Evolutionary conservation across 805 yeast species (phyloP), one percentile per base, ranked within the genome.

Genomic region (Cyberlindnera bimundalis): DNA sequence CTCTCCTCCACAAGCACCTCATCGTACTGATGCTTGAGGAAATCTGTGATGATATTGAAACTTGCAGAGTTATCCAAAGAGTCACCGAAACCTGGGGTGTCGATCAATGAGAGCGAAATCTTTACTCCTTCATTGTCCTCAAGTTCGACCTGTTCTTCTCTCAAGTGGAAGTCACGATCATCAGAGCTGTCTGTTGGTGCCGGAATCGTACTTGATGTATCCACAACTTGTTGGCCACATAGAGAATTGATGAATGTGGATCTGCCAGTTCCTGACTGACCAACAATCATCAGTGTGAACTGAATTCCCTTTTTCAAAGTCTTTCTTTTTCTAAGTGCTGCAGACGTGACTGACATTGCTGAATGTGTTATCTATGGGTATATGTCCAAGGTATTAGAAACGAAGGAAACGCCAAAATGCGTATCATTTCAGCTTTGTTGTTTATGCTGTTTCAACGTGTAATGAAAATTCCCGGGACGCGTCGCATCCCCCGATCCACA

Each of bases 231-330:
- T 50, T 89, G 93, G 45, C 85, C 96, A 66, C 96, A 89, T 39
- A 89, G 70, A 27, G 95, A 84, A 67, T 90, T 89, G 60, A 90
- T 86, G 55, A 89, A 83, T 5, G 96, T 89, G n/a, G 96, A 84
- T 60, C 96, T 76, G 14, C 96, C 96, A 33, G 80, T 68, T 2
- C 97, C 97, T 34, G 82, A 78, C 58, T 85, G 84, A 31, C 96
- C 97, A 41, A 87, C 81, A 28, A 86, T 81, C 91, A 89, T 81
- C 44, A 85, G 61, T 17, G 95, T 83, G 70, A 89, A 87, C 57
- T 85, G 86, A 67, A 86, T 79, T 25, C 89, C 84, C 64, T 86
- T 84, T 64, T 86, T 87, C 63, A 85, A 68, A 36, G 81, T 83
- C 68, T 86, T 86, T 60, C 85, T 78, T 67, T 85, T 85, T 60